Evolutionary conservation across 2,329 filamentous ascomycete genomes (phyloP).

Genomic region (Ophiostoma populinum): DNA sequence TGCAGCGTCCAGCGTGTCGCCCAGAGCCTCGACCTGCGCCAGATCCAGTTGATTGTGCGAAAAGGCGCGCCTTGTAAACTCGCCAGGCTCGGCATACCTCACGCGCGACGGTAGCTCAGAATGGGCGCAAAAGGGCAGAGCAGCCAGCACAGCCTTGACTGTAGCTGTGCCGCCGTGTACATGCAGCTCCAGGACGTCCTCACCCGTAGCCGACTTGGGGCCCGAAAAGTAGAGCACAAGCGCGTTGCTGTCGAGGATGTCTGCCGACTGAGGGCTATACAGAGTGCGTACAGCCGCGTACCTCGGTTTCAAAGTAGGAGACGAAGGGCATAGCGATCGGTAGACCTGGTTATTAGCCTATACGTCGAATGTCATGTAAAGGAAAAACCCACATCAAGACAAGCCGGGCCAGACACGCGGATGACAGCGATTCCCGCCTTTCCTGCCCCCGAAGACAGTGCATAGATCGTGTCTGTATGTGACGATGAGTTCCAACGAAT

Average conservation of each 20-base stretch:
- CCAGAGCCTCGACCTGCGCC: constrained; percentile 58
- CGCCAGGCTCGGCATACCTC: constrained; percentile 83
- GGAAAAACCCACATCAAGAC: constrained; percentile 36
- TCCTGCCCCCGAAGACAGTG: constrained; percentile 71
- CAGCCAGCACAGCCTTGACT: constrained; percentile 66
- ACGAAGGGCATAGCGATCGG: constrained; percentile 29
- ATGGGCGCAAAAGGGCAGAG: constrained; percentile 38
- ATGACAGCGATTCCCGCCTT: constrained; percentile 83
- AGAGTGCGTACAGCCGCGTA: constrained; percentile 60
- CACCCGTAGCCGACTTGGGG: constrained; percentile 74
- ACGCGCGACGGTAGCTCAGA: constrained; percentile 22
- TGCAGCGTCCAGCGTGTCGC: constrained; percentile 47
- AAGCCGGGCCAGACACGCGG: constrained; percentile 66
- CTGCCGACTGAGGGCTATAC: constrained; percentile 28
- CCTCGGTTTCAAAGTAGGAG: constrained; percentile 27
- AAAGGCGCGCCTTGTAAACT: constrained; percentile 89
- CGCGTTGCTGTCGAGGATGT: constrained; percentile 63
- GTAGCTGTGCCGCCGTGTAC: constrained; percentile 86
- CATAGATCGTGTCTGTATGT: constrained; percentile 81
- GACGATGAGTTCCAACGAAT: too few relatives aligned
- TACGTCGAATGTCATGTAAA: not conserved
- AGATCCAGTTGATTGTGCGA: constrained; percentile 72
- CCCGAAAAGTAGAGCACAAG: constrained; percentile 68
- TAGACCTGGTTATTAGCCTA: constrained; percentile 26
- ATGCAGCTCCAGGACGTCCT: constrained; percentile 83